Conservation (phyloP, 1,284 basidiomycete genomes). For the Leccinum pallidistipes region DNA sequence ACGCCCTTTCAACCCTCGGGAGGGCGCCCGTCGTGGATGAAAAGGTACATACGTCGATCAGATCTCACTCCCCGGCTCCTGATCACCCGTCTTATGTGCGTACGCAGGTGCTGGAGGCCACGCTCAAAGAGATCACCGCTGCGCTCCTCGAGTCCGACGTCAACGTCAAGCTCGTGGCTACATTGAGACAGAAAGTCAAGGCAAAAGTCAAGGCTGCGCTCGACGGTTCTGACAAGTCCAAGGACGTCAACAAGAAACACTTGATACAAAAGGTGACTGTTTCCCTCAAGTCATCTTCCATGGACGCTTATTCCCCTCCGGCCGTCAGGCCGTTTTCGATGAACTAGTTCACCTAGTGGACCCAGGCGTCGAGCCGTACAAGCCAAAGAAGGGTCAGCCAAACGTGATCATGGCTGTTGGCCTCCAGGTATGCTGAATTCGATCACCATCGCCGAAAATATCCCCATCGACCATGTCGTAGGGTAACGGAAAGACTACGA, state of each 20-base stretch:
- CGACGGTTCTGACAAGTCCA: conserved; percentile 73
- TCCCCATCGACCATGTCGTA: conserved; percentile 35
- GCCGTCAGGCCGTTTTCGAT: conserved; percentile 86
- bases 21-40: conserved; percentile 87
- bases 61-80: conserved; percentile 1
- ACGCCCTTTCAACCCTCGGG: conserved; percentile 89
- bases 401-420: conserved; percentile 99
- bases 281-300: not conserved
- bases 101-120: conserved; percentile 83
- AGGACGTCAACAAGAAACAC: conserved; percentile 82
- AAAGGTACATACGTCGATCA: conserved; percentile 52
- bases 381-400: conserved; percentile 92
- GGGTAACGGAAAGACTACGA: conserved; percentile 99
- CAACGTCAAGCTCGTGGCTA: conserved; percentile 94
- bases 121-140: conserved; percentile 93
- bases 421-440: conserved; percentile 65
- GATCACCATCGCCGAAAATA: conserved; percentile 5
- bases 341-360: conserved; percentile 96
- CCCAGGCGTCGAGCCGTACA: conserved; percentile 92
- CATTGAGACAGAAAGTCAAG: conserved; percentile 88
- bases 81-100: conserved; percentile 42
- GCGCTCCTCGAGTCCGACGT: conserved; percentile 97
- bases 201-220: conserved; percentile 77
- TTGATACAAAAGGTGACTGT: conserved; percentile 80
- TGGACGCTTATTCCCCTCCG: conserved; percentile 7